Base-by-base conservation (phyloP, 257 asterid species). In the Cinchona pubescens region DNA sequence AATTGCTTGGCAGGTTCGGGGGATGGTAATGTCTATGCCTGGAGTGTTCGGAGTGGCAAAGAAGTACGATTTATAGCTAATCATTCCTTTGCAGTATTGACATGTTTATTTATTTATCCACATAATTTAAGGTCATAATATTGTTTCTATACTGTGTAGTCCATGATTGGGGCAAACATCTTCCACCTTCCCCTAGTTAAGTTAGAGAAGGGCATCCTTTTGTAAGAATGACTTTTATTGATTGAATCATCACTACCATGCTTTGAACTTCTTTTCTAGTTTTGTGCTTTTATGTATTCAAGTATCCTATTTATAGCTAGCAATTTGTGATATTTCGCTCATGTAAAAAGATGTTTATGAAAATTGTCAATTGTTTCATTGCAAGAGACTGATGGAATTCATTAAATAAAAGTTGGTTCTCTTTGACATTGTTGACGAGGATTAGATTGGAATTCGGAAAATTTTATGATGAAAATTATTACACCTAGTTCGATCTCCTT, bases 41-140 rank as follows among this genome's bases (percentile, higher is more conserved):
- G 98, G 98, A 89, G 91, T 82, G 96, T 90, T 74, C 92, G 97
- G 78, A 92, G 90, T 73, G 98, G 99, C 79, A 92, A 92, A 88
- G 98, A 95, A 82, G 98, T 94, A 89, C 15, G 82, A 19, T 73
- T 49, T 75, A 27, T 59, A 68, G 65, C 67, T 73, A 16, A 27
- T 74, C 62, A 30, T 72, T 78, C 58, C 58, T 45, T 49, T 76
- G 19, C 16, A 43, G 55, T 71, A 59, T 55, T 53, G 79, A 37
- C 13, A 55, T 23, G 10, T 55, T 16, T 70, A 34, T 35, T 56
- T 40, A 2, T 61, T 13, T n/a, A 18, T 23, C 9, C 2, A 46
- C 75, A 58, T 59, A 69, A 37, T 32, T 32, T 69, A 38, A 25
- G 18, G 15, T 35, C 55, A 60, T 51, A 34, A 3, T 67, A 45